These are phyloP conservation scores for Discostella pseudostelligera DNA, from an alignment of 108 stramenopile species.

Conservation along the genomic window DNA sequence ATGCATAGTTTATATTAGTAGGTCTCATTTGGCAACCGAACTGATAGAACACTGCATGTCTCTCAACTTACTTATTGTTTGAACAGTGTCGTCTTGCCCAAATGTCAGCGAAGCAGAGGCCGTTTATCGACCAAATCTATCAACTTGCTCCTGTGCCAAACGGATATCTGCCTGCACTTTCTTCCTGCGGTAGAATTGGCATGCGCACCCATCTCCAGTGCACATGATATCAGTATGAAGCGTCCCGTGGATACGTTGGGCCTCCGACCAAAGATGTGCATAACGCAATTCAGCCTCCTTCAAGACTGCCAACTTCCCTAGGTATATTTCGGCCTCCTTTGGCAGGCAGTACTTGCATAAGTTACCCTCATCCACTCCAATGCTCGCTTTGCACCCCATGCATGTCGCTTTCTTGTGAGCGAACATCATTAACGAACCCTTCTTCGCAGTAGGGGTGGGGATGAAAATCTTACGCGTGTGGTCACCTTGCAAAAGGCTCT, in stretches of 20 bases:
- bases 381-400: constrained; percentile 93
- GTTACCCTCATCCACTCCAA: constrained; percentile 80
- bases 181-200: constrained; percentile 97
- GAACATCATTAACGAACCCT: constrained; percentile 98
- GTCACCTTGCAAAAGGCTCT: constrained; percentile 90
- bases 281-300: constrained; percentile 87
- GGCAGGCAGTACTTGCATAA: constrained; percentile 91
- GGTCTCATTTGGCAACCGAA: background rate
- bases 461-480: constrained; percentile 97
- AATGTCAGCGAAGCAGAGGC: background rate
- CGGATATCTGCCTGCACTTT: constrained; percentile 96
- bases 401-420: constrained; percentile 94
- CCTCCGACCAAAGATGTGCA: constrained; percentile 90
- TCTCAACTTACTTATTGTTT: background rate
- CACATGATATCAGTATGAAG: constrained; percentile 97
- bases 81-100: background rate
- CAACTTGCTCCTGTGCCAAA: constrained; percentile 86
- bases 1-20: too few species aligned
- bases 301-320: constrained; percentile 81
- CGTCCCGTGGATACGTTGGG: constrained; percentile 98
- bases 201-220: constrained; percentile 97
- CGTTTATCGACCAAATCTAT: constrained; percentile 85
- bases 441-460: constrained; percentile 91
- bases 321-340: constrained; percentile 89
- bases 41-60: background rate